These are phyloP conservation scores for Glarea lozoyensis DNA, from an alignment of 495 filamentous ascomycete genomes.

Conservation along the genomic window DNA sequence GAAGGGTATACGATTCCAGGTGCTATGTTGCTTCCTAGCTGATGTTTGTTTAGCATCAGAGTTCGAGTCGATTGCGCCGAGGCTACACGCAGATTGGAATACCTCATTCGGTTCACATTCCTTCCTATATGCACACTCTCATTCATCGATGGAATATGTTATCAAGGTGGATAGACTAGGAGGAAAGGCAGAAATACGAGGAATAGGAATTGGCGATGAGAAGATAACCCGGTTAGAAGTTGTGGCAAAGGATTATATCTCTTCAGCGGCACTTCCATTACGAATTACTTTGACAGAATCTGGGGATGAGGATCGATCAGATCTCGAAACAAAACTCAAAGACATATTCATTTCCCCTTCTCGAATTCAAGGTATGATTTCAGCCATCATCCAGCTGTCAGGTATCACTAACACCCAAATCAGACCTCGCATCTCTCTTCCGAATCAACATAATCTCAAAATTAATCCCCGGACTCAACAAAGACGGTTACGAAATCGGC, in stretches of 20 bases:
- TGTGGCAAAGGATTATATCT: slow-evolving; percentile 67
- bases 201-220: slow-evolving; percentile 69
- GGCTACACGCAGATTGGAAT: slow-evolving; percentile 78
- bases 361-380: slow-evolving; percentile 36
- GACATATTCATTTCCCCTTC: slow-evolving; percentile 65
- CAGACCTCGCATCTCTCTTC: slow-evolving; percentile 21
- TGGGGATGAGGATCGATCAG: slow-evolving; percentile 32
- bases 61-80: slow-evolving; percentile 33
- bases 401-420: slow-evolving; percentile 4
- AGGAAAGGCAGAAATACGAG: slow-evolving; percentile 73
- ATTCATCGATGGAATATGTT: slow-evolving; percentile 79
- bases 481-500: slow-evolving; percentile 23
- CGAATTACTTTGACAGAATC: slow-evolving; percentile 30
- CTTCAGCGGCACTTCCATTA: slow-evolving; percentile 34
- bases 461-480: slow-evolving; percentile 20
- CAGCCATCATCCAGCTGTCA: background rate
- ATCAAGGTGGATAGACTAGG: slow-evolving; percentile 77
- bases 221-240: slow-evolving; percentile 72
- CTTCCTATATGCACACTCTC: slow-evolving; percentile 84
- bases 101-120: slow-evolving; percentile 51
- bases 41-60: slow-evolving; percentile 27
- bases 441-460: slow-evolving; percentile 20
- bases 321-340: slow-evolving; percentile 38
- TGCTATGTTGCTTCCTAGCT: background rate
- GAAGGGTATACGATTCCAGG: slow-evolving; percentile 37